Percentiles rank a stretch among this genome's conserved stretches.
Conservation (phyloP, 1,284 basidiomycete genomes). For the Crucibulum parvulum region DNA sequence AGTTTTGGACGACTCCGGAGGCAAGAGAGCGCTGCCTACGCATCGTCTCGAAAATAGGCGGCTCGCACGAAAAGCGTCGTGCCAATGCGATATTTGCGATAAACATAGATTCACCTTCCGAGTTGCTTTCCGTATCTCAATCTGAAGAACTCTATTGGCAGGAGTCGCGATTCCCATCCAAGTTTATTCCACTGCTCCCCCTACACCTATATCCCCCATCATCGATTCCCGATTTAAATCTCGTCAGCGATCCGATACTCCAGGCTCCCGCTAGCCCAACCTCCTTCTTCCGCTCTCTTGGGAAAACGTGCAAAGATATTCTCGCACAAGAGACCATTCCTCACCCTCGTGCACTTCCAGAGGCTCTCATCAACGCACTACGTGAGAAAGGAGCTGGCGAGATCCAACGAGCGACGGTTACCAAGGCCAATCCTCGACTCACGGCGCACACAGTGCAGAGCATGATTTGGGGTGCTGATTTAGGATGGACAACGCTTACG, state of each 20-base stretch:
- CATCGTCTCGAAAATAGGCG: constrained; percentile 79
- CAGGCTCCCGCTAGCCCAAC: constrained; percentile 3
- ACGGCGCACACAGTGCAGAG: constrained; percentile 77
- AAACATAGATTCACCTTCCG: background rate
- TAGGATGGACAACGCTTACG: constrained; percentile 83
- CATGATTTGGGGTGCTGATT: constrained; percentile 69
- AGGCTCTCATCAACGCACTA: constrained; percentile 12
- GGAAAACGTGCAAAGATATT: constrained; percentile 57
- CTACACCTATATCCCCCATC: constrained; percentile 52
- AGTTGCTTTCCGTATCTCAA: constrained; percentile 2
- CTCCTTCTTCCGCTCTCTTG: constrained; percentile 52
- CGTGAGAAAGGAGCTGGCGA: constrained; percentile 27
- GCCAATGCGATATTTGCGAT: constrained; percentile 59
- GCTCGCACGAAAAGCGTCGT: constrained; percentile 63
- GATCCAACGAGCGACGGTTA: constrained; percentile 59
- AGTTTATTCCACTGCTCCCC: constrained; percentile 62
- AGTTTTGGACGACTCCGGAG: constrained; percentile 83
- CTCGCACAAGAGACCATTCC: constrained; percentile 51
- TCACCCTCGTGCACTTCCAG: constrained; percentile 33
- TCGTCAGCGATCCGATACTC: constrained; percentile 6
- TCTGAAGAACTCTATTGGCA: constrained; percentile 62
- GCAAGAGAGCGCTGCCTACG: constrained; percentile 71
- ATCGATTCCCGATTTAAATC: constrained; percentile 7
- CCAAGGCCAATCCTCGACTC: constrained; percentile 60
- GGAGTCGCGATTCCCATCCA: constrained; percentile 61